Evolutionary conservation across 1,284 basidiomycete genomes (phyloP), one percentile per base, ranked within the genome.

Genomic region (Cryptococcus wingfieldii): DNA sequence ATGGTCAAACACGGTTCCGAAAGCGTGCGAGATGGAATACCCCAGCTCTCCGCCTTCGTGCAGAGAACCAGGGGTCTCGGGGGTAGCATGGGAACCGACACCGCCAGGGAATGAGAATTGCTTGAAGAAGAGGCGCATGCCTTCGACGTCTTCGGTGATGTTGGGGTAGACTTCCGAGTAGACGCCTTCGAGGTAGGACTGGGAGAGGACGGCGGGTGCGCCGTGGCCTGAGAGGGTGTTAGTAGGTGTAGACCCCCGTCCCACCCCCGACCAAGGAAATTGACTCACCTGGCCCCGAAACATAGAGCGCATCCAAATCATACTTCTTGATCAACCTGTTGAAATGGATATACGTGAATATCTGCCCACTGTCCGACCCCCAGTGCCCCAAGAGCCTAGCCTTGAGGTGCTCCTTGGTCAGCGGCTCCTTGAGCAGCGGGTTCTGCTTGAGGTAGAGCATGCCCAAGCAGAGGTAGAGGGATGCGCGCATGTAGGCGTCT

Each of bases 41-140:
- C 88, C 89, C 23, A 91, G 81, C 72, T 91, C 90, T 27, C 90
- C 80, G 55, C 90, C 90, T 77, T 93, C 90, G 66, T 92, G 90
- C 59, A 92, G 90, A 5, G 83, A 81, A 7, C 90, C 90, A 23
- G 89, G 89, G 2, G 87, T 89, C 70, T 87, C 83, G 0, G 88
- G 87, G 52, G 88, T 89, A 46, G 78, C 75, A 62, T 80, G 79
- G 5, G 74, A 77, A n/a, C 78, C 78, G 66, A 79, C 77, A 18
- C 79, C 79, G 49, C 74, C 73, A 0, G 77, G 76, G 66, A 74
- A 79, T 27, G 73, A 76, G 70, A 80, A 79, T 34, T 72, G 69
- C 48, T 64, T 62, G 51, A 74, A 70, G 61, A 76, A 68, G 48
- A 60, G 83, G 45, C 83, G 75, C 41, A 91, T 80, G 5, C 87